phyloP scores from a whole-genome alignment of 2,329 filamentous ascomycete genomes.

The Venturia aucupariae region DNA sequence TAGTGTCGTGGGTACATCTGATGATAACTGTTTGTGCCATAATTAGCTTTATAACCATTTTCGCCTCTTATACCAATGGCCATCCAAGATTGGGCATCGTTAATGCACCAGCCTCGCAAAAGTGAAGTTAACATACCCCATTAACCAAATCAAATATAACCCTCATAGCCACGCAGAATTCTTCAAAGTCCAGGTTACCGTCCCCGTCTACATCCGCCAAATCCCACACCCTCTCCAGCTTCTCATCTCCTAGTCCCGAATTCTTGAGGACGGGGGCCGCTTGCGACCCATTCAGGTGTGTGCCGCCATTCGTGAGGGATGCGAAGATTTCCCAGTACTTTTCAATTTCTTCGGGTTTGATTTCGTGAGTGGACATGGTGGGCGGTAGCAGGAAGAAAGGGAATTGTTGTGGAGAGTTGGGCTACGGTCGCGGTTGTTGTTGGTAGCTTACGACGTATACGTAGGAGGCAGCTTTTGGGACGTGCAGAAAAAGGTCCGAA shows the following conservation, averaged over 20 bases:
- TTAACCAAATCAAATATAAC: conserved; percentile 97
- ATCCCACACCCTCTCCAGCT: conserved; percentile 97
- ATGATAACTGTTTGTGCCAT: conserved; percentile 2
- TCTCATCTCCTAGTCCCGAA: conserved; percentile 62
- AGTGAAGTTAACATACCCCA: conserved; percentile 51
- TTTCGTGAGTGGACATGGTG: conserved; percentile 40
- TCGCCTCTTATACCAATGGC: background rate
- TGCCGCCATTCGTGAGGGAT: conserved; percentile 54
- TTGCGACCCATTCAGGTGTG: conserved; percentile 58
- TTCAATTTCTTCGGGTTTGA: conserved; percentile 66
- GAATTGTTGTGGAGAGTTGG: background rate
- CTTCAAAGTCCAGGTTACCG: conserved; percentile 96
- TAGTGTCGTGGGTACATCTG: conserved; percentile 71
- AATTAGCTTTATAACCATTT: background rate
- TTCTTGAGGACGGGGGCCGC: conserved; percentile 66
- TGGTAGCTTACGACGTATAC: background rate
- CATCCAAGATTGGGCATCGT: background rate
- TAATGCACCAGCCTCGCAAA: background rate
- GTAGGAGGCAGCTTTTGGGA: background rate
- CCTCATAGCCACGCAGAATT: conserved; percentile 98
- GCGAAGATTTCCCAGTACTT: conserved; percentile 75
- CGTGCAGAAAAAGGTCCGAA: background rate
- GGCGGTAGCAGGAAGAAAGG: background rate
- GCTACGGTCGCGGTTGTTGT: background rate
- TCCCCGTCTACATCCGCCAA: conserved; percentile 95